These are phyloP conservation scores for Colletotrichum eleusines DNA, from an alignment of 2,329 filamentous ascomycete species.

Conservation along the genomic window DNA sequence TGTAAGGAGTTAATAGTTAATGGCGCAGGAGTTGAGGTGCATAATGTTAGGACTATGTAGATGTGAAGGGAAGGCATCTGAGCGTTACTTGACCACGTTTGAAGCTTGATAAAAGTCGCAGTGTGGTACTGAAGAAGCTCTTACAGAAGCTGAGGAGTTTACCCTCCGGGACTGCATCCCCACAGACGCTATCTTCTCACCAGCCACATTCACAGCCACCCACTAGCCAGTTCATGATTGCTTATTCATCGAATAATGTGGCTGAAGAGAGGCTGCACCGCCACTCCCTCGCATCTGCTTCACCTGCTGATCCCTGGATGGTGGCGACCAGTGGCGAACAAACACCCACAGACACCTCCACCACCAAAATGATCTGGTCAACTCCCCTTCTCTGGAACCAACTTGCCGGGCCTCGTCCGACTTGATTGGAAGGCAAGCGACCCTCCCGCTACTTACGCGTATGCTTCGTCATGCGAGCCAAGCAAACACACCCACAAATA, in stretches of 20 bases:
- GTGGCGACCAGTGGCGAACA: slow-evolving; percentile 17
- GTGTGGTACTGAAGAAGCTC: no score
- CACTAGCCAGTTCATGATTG: background rate
- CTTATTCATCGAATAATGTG: background rate
- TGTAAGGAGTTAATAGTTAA: background rate
- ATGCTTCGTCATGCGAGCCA: slow-evolving; percentile 35
- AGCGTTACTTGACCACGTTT: background rate
- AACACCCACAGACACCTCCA: background rate
- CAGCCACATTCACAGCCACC: no score
- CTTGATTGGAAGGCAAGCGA: slow-evolving; percentile 28
- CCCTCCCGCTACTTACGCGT: slow-evolving; percentile 30
- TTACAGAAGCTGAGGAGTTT: background rate
- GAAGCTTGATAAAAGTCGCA: background rate
- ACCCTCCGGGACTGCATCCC: background rate
- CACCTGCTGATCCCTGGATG: slow-evolving; percentile 3
- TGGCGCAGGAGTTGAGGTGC: background rate
- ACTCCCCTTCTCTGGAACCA: background rate
- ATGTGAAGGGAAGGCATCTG: background rate
- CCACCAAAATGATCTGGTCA: background rate
- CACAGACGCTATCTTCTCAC: no score
- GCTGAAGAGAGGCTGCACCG: background rate
- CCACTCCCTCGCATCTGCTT: slow-evolving; percentile 2
- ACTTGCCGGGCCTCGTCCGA: background rate
- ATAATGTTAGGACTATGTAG: background rate
- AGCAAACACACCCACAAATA: background rate